A percentile compares a stretch with the other conserved stretches of the same genome.
phyloP scores from a whole-genome alignment of 106 monocot genomes.

The Allium cepa region DNA sequence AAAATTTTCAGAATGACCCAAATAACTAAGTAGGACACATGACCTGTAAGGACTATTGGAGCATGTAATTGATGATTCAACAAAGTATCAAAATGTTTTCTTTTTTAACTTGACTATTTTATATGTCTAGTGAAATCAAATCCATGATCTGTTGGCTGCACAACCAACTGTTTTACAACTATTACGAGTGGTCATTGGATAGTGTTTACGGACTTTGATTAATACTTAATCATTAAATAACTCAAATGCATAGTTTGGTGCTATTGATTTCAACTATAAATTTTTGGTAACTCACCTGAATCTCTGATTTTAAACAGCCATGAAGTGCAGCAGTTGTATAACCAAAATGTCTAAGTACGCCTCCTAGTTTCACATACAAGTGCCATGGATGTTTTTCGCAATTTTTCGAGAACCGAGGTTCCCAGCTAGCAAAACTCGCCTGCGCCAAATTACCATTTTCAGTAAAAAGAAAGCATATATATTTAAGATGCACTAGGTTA shows the following conservation, averaged over 20 bases:
- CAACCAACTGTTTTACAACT: too few species aligned
- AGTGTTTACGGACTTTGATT: too few species aligned
- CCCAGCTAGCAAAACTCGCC: conserved; percentile 78
- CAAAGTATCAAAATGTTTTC: background rate
- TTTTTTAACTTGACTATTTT: background rate
- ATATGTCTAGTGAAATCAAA: background rate
- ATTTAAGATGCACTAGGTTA: background rate
- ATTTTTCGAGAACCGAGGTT: conserved; percentile 56
- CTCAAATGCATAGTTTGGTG: background rate
- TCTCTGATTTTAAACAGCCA: conserved; percentile 73
- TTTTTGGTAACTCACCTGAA: conserved; percentile 30
- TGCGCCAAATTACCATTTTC: conserved; percentile 5
- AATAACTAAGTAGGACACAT: too few species aligned
- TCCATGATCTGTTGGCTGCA: background rate
- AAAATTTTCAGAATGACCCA: too few species aligned
- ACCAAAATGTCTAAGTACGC: conserved; percentile 50
- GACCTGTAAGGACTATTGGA: too few species aligned
- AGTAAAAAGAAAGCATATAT: background rate
- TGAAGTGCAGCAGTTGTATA: conserved; percentile 58
- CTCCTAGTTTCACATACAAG: conserved; percentile 62
- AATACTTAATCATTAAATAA: background rate
- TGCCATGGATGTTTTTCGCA: conserved; percentile 58
- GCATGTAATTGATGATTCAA: too few species aligned
- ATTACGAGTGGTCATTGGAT: too few species aligned
- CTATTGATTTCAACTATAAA: background rate